Percentiles rank a stretch among this genome's conserved stretches.
Conservation (phyloP, 2,329 filamentous ascomycete genomes). For the Elsinoe fawcettii region DNA sequence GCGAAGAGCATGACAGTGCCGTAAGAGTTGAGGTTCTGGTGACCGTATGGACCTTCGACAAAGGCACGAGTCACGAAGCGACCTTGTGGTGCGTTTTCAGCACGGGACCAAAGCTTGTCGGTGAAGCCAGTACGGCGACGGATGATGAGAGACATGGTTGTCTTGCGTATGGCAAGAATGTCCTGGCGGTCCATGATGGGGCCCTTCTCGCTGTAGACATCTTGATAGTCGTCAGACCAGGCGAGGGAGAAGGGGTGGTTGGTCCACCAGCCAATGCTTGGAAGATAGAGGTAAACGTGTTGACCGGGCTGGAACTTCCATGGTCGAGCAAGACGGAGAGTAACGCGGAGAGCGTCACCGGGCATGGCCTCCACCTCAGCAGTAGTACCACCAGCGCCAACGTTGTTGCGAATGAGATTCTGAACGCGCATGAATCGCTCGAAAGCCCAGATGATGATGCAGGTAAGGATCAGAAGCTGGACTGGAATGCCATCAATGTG, state of each 20-base stretch:
- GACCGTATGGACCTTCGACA: conserved; percentile 78
- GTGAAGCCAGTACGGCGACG: conserved; percentile 86
- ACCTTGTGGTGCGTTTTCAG: conserved; percentile 45
- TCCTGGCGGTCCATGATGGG: conserved; percentile 45
- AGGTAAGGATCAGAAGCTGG: conserved; percentile 54
- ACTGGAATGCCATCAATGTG: conserved; percentile 51
- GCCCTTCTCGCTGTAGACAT: conserved; percentile 36
- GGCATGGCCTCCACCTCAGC: conserved; percentile 68
- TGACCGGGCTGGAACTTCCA: conserved; percentile 69
- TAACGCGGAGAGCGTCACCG: conserved; percentile 66
- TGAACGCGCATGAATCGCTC: conserved; percentile 56
- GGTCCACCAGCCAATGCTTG: conserved; percentile 61
- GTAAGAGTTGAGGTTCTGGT: conserved; percentile 83
- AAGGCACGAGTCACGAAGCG: conserved; percentile 60
- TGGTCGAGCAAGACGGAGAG: conserved; percentile 65
- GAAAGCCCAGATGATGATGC: conserved; percentile 57
- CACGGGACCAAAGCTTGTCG: conserved; percentile 66
- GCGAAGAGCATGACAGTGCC: conserved; percentile 87
- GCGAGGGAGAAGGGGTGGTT: conserved; percentile 74
- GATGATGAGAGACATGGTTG: conserved; percentile 70
- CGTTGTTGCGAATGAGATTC: conserved; percentile 57
- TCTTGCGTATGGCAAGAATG: conserved; percentile 41
- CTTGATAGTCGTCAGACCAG: conserved; percentile 60
- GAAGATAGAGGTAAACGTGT: conserved; percentile 74
- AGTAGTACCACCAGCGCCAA: conserved; percentile 57